Percentiles rank a stretch among this genome's conserved stretches.
Conservation (phyloP, 306 rosid genomes). For the Aeschynomene evenia region DNA sequence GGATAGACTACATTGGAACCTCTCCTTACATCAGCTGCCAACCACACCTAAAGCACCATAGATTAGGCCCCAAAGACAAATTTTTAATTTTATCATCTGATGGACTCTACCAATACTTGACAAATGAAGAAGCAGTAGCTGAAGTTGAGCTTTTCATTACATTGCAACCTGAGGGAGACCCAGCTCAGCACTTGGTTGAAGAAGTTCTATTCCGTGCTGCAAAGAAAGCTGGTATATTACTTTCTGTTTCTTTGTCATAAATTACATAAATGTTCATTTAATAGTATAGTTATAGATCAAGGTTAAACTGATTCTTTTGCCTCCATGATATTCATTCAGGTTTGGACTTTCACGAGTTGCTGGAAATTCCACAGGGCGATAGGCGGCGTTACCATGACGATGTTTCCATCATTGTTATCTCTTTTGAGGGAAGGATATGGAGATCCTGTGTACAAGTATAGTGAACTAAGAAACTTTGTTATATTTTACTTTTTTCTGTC, state of each 20-base stretch:
- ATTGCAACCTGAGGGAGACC: constrained; percentile 95
- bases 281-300: constrained; percentile 47
- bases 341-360: constrained; percentile 90
- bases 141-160: constrained; percentile 90
- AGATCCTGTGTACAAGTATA: constrained; percentile 83
- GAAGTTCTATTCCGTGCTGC: constrained; percentile 94
- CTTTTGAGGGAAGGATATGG: constrained; percentile 99
- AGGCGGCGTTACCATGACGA: constrained; percentile 96
- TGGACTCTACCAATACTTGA: constrained; percentile 90
- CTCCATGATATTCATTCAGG: constrained; percentile 48
- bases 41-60: constrained; percentile 84
- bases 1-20: constrained; percentile 83
- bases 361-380: constrained; percentile 94
- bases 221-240: constrained; percentile 72
- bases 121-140: constrained; percentile 91
- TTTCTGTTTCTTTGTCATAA: constrained; percentile 55
- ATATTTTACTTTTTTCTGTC: background rate
- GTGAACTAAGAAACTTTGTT: constrained; percentile 31
- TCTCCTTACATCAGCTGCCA: constrained; percentile 83
- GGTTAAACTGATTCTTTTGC: constrained; percentile 48
- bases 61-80: constrained; percentile 84
- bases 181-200: constrained; percentile 95
- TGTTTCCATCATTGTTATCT: constrained; percentile 91
- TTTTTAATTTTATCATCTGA: constrained; percentile 85
- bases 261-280: too few relatives aligned